These are phyloP conservation scores for Hansenula sp. DNA, from an alignment of 1,139 yeast species.

Conservation along the genomic window DNA sequence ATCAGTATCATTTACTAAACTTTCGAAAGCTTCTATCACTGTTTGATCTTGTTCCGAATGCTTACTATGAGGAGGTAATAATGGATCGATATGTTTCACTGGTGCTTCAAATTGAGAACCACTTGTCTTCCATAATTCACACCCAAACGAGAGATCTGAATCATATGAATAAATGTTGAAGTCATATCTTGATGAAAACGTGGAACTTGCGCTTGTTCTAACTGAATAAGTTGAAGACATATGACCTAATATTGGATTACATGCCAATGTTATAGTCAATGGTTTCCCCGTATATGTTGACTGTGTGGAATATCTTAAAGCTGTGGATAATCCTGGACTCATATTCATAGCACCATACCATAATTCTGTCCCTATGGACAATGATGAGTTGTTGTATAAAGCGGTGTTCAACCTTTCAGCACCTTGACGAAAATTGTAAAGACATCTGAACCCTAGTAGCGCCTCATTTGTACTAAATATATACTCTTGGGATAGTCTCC, in stretches of 20 bases:
- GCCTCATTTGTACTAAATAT: slow-evolving; percentile 88
- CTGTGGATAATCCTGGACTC: slow-evolving; percentile 84
- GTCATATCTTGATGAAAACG: slow-evolving; percentile 82
- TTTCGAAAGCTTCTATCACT: slow-evolving; percentile 51
- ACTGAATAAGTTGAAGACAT: slow-evolving; percentile 86
- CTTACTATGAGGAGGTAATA: slow-evolving; percentile 27
- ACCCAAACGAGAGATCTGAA: slow-evolving; percentile 82
- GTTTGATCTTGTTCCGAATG: slow-evolving; percentile 32
- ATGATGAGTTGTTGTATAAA: slow-evolving; percentile 36
- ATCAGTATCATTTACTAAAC: slow-evolving; percentile 46
- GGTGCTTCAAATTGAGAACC: slow-evolving; percentile 13
- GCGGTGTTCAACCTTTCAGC: slow-evolving; percentile 33
- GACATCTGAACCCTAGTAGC: slow-evolving; percentile 74
- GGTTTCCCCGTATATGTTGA: slow-evolving; percentile 89
- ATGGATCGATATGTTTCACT: slow-evolving; percentile 25
- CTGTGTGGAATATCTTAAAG: slow-evolving; percentile 79
- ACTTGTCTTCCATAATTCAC: slow-evolving; percentile 63
- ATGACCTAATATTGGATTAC: slow-evolving; percentile 90
- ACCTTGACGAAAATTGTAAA: slow-evolving; percentile 61
- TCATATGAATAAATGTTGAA: slow-evolving; percentile 90
- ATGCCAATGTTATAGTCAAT: slow-evolving; percentile 77
- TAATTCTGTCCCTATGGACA: slow-evolving; percentile 79
- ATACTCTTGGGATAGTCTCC: slow-evolving; percentile 67
- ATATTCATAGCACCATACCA: slow-evolving; percentile 86
- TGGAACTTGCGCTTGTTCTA: slow-evolving; percentile 69